phyloP scores from a whole-genome alignment of 345 rosid species.

The Populus nigra region DNA sequence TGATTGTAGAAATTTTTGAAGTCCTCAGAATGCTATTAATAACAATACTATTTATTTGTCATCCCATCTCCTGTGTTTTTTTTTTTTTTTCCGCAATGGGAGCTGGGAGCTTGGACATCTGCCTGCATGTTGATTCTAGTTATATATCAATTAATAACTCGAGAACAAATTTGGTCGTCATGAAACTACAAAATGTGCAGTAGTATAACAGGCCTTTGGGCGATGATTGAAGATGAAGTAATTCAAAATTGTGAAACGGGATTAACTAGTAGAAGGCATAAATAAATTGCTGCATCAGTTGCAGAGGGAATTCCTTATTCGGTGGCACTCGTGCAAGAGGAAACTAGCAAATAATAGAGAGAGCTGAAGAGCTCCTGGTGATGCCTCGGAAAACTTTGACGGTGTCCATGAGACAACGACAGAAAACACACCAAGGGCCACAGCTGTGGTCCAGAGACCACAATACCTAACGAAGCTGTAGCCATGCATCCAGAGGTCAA shows the following conservation, averaged over 20 bases:
- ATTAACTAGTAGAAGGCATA: too few species aligned
- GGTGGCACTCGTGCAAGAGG: too few species aligned
- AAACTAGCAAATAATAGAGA: too few species aligned
- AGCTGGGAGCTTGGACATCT: not conserved
- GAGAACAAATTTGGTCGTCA: not conserved
- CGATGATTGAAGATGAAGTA: not conserved
- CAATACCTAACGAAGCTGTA: too few species aligned
- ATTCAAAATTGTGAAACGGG: not conserved
- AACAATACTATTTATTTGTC: not conserved
- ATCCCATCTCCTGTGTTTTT: not conserved
- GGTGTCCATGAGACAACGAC: not conserved
- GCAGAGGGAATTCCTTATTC: too few species aligned
- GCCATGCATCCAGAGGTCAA: not conserved
- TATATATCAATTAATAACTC: not conserved
- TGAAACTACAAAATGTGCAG: not conserved
- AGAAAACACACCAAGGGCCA: not conserved
- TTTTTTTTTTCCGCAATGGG: not conserved
- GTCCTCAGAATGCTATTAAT: constrained; percentile 5
- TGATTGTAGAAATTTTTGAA: constrained; percentile 29
- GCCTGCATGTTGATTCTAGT: not conserved
- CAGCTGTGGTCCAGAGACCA: not conserved
- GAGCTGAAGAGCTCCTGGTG: not conserved
- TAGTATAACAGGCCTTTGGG: not conserved
- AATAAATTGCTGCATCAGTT: not conserved
- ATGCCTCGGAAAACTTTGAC: not conserved